Conservation (phyloP, 169 alveolate genomes). For the Cryptosporidium tyzzeri region DNA sequence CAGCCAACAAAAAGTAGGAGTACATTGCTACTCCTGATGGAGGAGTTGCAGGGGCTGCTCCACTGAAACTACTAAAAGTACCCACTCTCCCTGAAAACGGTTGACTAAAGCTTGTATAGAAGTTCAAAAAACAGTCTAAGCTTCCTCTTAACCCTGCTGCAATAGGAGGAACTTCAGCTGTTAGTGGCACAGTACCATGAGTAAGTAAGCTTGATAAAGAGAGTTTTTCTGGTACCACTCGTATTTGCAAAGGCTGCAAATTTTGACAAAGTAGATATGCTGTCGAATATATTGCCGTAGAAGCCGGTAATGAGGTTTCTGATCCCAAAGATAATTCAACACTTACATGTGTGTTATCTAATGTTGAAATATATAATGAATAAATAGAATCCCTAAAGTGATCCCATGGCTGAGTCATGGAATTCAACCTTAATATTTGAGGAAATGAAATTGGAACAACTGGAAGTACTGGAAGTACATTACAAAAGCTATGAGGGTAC, state of each 20-base stretch:
- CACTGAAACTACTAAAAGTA: constrained; percentile 72
- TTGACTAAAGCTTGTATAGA: constrained; percentile 63
- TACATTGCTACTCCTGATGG: constrained; percentile 60
- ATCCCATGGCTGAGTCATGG: constrained; percentile 72
- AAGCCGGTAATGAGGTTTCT: constrained; percentile 48
- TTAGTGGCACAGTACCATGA: constrained; percentile 36
- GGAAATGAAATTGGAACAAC: constrained; percentile 40
- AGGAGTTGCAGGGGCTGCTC: constrained; percentile 70
- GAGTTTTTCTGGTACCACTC: constrained; percentile 29
- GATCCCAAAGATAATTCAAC: constrained; percentile 53
- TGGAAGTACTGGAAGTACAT: constrained; percentile 63
- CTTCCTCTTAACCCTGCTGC: constrained; percentile 45
- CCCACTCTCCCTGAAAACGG: constrained; percentile 46
- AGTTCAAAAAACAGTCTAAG: constrained; percentile 51
- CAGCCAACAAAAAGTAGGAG: constrained; percentile 47
- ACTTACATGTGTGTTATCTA: constrained; percentile 27
- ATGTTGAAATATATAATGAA: constrained; percentile 38
- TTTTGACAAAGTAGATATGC: constrained; percentile 66
- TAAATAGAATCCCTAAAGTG: constrained; percentile 65
- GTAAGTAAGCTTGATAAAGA: constrained; percentile 28
- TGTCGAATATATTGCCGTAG: constrained; percentile 39
- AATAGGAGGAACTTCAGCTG: constrained; percentile 63
- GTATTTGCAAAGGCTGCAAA: constrained; percentile 35
- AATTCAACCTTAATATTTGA: constrained; percentile 48
- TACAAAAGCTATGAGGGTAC: constrained; percentile 59